Percentiles rank a stretch among this genome's conserved stretches.
Evolutionary conservation across 306 rosid genomes (phyloP).

Genomic region (Vicia sativa): DNA sequence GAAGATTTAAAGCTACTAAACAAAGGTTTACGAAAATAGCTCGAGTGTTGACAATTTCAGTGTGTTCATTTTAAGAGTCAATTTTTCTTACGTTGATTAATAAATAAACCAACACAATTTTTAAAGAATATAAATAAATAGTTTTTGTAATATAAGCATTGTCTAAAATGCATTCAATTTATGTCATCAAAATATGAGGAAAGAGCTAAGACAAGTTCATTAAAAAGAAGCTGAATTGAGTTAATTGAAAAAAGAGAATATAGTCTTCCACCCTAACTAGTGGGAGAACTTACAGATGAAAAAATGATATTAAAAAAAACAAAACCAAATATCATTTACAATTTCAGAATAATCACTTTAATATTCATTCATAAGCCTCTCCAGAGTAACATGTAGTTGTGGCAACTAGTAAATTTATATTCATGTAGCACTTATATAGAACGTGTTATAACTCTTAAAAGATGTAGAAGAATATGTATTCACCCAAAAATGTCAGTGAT

Average conservation of each 20-base stretch:
- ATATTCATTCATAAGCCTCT: slow-evolving; percentile 31
- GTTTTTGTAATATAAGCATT: too few relatives aligned
- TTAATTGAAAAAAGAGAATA: too few relatives aligned
- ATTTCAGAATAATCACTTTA: slow-evolving; percentile 20
- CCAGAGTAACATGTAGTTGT: slow-evolving; percentile 5
- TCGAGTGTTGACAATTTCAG: too few relatives aligned
- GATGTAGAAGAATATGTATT: slow-evolving; percentile 4
- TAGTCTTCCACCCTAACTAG: neutral
- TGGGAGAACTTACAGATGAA: neutral
- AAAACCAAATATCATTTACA: slow-evolving; percentile 30
- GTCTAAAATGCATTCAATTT: too few relatives aligned
- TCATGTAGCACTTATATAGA: slow-evolving; percentile 23
- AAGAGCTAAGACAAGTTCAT: neutral
- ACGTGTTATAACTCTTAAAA: slow-evolving; percentile 33
- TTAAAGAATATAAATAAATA: too few relatives aligned
- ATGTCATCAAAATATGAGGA: neutral
- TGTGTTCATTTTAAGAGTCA: too few relatives aligned
- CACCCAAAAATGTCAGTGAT: slow-evolving; percentile 38
- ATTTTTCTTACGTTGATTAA: too few relatives aligned
- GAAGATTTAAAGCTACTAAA: too few relatives aligned
- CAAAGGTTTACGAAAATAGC: too few relatives aligned
- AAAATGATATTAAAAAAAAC: neutral
- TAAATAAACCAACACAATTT: too few relatives aligned
- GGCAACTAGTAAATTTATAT: slow-evolving; percentile 7
- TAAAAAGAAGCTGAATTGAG: too few relatives aligned